Conservation (phyloP, 2,329 filamentous ascomycete genomes). For the Hypoxylon sp. region DNA sequence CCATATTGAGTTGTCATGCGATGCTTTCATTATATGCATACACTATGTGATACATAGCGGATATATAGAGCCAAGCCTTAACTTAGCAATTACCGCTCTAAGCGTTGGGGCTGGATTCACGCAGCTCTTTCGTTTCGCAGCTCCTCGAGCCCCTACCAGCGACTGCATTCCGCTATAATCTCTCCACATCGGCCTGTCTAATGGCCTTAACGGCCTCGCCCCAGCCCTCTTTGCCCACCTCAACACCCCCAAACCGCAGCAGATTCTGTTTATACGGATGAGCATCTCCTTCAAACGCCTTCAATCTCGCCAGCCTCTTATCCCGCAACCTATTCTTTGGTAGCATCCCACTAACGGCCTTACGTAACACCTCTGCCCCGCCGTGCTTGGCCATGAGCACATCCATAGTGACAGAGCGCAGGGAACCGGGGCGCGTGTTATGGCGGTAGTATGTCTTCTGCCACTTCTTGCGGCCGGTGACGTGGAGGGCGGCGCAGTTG, state of each 20-base stretch:
- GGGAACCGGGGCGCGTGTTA: conserved; percentile 87
- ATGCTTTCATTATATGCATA: conserved; percentile 46
- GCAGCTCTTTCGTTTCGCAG: neutral
- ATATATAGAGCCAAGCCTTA: conserved; percentile 45
- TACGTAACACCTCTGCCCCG: conserved; percentile 89
- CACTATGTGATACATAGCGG: conserved; percentile 49
- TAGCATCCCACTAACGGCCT: conserved; percentile 96
- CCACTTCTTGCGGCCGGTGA: conserved; percentile 90
- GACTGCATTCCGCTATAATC: conserved; percentile 60
- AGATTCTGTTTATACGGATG: conserved; percentile 95
- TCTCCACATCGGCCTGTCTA: conserved; percentile 63
- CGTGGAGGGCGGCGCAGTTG: conserved; percentile 87
- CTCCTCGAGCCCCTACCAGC: neutral
- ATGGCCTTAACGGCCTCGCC: conserved; percentile 66
- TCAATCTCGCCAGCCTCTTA: conserved; percentile 87
- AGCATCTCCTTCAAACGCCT: conserved; percentile 92
- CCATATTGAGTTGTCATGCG: conserved; percentile 36
- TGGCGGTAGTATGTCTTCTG: conserved; percentile 98
- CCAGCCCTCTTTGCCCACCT: conserved; percentile 69
- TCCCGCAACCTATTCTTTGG: conserved; percentile 96
- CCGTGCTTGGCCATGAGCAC: conserved; percentile 94
- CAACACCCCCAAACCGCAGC: conserved; percentile 76
- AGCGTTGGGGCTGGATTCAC: neutral
- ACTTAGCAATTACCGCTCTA: conserved; percentile 21
- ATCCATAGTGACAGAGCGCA: conserved; percentile 94